Base-by-base conservation (phyloP, 768 basidiomycete genomes). In the Leccinum barrowsii region DNA sequence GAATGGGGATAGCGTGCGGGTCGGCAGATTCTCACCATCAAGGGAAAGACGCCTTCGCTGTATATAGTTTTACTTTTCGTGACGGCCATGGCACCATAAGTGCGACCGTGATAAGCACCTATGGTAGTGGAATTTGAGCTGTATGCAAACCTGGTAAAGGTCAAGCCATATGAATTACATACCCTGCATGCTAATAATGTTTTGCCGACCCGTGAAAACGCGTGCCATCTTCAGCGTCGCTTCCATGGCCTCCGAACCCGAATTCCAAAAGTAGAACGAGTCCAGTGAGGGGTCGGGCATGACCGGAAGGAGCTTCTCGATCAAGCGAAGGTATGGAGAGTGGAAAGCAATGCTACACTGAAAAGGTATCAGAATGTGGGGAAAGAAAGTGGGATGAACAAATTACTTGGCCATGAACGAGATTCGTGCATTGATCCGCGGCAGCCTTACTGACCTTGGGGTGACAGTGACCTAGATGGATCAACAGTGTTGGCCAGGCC, bases 241-340 rank as follows among this genome's bases (percentile, higher is more conserved):
- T 74, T 97, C 95, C 47, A 94, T 82, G 1, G 94, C 96, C 73
- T 98, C 96, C 1, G 92, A 87, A 2, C 96, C 96, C 2, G 94
- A 95, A 77, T 92, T 98, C 90, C 90, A 92, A 75, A 97, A 92
- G 82, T 94, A 97, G 81, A 98, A 98, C 24, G 92, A 92, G 71
- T 96, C 90, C 32, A 98, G 80, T 1, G 93, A 94, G 0, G 86
- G 81, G 74, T 95, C 77, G 2, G 95, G 95, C 94, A 98, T 94
- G 58, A 89, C 75, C 0, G 94, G 91, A 12, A 96, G 75, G 7
- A 98, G 81, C 55, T 82, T 82, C 71, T 96, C 83, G 67, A 98
- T 89, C 65, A 98, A 89, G 52, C 85, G 80, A 19, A 97, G 81
- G 74, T 96, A 94, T 0, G 94, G 92, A 62, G 82, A 84, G 65